phyloP scores from a whole-genome alignment of 768 basidiomycete species.

The Agrocybe praecox region DNA sequence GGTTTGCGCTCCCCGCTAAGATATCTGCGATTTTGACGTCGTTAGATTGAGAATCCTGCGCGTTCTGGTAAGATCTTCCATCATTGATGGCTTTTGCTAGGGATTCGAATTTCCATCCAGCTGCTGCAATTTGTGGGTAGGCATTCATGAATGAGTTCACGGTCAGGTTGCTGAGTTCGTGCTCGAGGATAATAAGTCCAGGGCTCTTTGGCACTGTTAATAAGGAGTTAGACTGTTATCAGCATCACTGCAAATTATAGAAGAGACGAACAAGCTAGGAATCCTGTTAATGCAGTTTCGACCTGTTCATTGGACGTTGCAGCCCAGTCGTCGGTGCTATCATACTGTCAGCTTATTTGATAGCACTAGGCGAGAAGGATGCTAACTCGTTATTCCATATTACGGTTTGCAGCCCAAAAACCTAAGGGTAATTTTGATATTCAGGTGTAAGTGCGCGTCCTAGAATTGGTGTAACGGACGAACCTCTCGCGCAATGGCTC shows the following conservation, averaged over 20 bases:
- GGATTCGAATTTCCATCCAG: conserved; percentile 73
- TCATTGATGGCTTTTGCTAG: conserved; percentile 47
- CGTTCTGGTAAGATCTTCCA: conserved; percentile 51
- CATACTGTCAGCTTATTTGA: background rate
- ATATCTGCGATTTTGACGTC: conserved; percentile 32
- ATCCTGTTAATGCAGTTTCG: conserved; percentile 49
- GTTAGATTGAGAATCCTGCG: conserved; percentile 32
- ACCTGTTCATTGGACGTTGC: conserved; percentile 49
- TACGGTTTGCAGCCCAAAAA: conserved; percentile 82
- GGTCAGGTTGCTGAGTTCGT: conserved; percentile 67
- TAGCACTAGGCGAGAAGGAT: background rate
- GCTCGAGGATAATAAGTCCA: conserved; percentile 84
- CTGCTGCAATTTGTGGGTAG: conserved; percentile 62
- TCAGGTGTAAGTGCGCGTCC: too few relatives aligned
- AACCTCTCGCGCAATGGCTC: conserved; percentile 83
- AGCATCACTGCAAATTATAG: conserved; percentile 1
- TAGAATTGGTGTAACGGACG: too few relatives aligned
- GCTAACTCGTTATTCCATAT: conserved; percentile 90
- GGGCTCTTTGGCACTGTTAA: conserved; percentile 64
- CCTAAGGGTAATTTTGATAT: conserved; percentile 23
- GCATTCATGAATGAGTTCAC: conserved; percentile 69
- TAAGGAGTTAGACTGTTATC: background rate
- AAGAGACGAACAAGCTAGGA: conserved; percentile 50
- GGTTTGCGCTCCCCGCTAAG: conserved; percentile 10
- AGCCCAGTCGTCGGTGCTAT: conserved; percentile 79